A percentile compares a stretch with the other conserved stretches of the same genome.
phyloP scores from a whole-genome alignment of 2,329 filamentous ascomycete genomes.

The Nothophoma quercina region DNA sequence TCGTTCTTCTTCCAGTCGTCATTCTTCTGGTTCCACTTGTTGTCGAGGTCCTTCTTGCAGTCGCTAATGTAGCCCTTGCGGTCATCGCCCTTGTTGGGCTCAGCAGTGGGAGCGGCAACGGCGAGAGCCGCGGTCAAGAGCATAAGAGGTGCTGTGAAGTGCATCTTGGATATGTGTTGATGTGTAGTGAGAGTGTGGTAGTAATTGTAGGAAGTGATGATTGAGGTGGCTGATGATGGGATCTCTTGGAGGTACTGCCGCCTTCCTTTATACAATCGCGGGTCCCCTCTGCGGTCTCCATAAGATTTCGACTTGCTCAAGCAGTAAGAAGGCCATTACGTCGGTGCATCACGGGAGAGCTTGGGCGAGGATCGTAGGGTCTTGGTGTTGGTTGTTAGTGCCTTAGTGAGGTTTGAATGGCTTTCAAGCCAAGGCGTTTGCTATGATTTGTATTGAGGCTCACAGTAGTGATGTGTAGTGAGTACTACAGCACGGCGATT shows the following conservation, averaged over 20 bases:
- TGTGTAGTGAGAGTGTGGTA: not conserved
- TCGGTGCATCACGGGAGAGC: slow-evolving; percentile 18
- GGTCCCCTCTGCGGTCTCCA: slow-evolving; percentile 10
- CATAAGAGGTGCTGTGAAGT: slow-evolving; percentile 31
- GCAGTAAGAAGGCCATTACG: slow-evolving; percentile 23
- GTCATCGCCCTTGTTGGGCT: slow-evolving; percentile 3
- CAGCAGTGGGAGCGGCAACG: slow-evolving; percentile 27
- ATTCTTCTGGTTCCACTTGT: slow-evolving; percentile 30
- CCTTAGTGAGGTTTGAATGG: slow-evolving; percentile 13
- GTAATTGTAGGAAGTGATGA: not conserved
- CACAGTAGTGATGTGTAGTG: not conserved
- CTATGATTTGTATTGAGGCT: slow-evolving; percentile 18
- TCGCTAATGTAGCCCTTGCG: slow-evolving; percentile 24
- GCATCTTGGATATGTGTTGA: slow-evolving; percentile 23
- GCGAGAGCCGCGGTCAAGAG: slow-evolving; percentile 30
- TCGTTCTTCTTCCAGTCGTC: slow-evolving; percentile 34
- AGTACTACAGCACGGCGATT: slow-evolving; percentile 12
- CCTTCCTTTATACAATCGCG: slow-evolving; percentile 27
- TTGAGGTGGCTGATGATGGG: slow-evolving; percentile 13
- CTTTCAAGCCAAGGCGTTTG: slow-evolving; percentile 25
- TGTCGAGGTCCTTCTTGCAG: slow-evolving; percentile 32
- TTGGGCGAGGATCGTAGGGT: slow-evolving; percentile 10
- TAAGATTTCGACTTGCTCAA: not conserved
- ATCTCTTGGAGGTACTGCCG: not conserved
- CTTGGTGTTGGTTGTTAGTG: slow-evolving; percentile 24